Percentiles rank a stretch among this genome's conserved stretches.
These are phyloP conservation scores for Trichoderma pleuroti DNA, from an alignment of 2,329 filamentous ascomycete genomes.

Conservation along the genomic window DNA sequence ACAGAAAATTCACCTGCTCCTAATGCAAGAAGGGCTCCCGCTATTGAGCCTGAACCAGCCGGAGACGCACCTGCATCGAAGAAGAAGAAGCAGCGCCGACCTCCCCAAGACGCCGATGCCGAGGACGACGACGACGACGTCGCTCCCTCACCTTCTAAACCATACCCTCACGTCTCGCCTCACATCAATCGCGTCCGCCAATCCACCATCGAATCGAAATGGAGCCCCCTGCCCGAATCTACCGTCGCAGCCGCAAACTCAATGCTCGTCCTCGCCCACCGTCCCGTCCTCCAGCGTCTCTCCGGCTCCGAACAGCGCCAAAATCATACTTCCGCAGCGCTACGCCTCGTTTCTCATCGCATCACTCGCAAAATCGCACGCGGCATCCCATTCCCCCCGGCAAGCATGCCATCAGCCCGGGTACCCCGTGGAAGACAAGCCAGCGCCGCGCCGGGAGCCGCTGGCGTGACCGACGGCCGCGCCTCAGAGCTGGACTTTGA, in stretches of 20 bases:
- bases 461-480: slow-evolving; percentile 40
- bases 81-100: slow-evolving; percentile 21
- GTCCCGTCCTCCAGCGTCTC: slow-evolving; percentile 58
- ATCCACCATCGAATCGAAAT: slow-evolving; percentile 64
- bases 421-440: slow-evolving; percentile 20
- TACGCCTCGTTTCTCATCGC: slow-evolving; percentile 53
- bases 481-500: slow-evolving; percentile 64
- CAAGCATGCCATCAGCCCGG: slow-evolving; percentile 30
- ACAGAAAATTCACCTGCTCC: neutral
- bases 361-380: slow-evolving; percentile 56
- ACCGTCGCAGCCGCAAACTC: slow-evolving; percentile 54
- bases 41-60: neutral
- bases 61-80: neutral
- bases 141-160: slow-evolving; percentile 31
- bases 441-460: slow-evolving; percentile 13
- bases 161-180: slow-evolving; percentile 51
- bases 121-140: slow-evolving; percentile 24
- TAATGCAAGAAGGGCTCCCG: neutral
- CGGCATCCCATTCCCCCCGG: slow-evolving; percentile 64
- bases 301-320: slow-evolving; percentile 46
- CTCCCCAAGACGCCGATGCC: slow-evolving; percentile 16
- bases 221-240: slow-evolving; percentile 54
- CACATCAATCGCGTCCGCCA: slow-evolving; percentile 55
- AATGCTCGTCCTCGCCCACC: slow-evolving; percentile 57
- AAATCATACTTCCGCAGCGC: slow-evolving; percentile 52